Evolutionary conservation across 2,329 filamentous ascomycete species (phyloP).

Genomic region (Colletotrichum spinosum): DNA sequence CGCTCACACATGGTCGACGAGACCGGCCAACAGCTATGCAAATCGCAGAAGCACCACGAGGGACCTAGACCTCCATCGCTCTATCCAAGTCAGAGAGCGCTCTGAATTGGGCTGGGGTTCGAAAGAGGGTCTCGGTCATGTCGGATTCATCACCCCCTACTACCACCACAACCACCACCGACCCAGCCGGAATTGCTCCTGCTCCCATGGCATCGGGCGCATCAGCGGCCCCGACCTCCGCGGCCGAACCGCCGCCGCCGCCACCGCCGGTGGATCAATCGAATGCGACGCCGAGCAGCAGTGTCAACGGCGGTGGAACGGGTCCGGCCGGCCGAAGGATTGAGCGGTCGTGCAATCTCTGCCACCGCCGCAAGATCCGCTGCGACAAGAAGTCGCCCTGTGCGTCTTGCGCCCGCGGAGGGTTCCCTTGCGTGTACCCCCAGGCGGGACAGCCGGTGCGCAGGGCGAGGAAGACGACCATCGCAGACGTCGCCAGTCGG

Average conservation of each 20-base stretch:
- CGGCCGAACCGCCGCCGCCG: constrained; percentile 4
- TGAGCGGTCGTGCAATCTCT: constrained; percentile 47
- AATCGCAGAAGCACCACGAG: neutral
- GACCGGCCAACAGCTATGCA: neutral
- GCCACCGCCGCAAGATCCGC: constrained; percentile 46
- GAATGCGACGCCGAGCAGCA: too few species aligned
- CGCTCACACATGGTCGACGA: neutral
- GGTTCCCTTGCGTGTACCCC: constrained; percentile 46
- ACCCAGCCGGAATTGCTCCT: constrained; percentile 4
- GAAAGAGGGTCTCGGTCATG: neutral
- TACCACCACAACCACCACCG: constrained; percentile 1
- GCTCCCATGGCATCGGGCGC: neutral
- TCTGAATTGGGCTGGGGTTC: neutral
- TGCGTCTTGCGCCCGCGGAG: constrained; percentile 40
- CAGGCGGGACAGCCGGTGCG: constrained; percentile 41
- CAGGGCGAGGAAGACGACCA: constrained; percentile 41
- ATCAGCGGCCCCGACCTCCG: neutral
- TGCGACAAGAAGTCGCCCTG: constrained; percentile 48
- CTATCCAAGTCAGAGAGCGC: neutral
- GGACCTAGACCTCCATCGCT: too few species aligned
- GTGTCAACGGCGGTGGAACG: neutral
- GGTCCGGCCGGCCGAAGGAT: constrained; percentile 18
- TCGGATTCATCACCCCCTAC: neutral
- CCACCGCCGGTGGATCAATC: neutral
- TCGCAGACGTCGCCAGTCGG: constrained; percentile 49